phyloP scores from a whole-genome alignment of 148 eudicot species.

The Vaccinium vitisidaea region DNA sequence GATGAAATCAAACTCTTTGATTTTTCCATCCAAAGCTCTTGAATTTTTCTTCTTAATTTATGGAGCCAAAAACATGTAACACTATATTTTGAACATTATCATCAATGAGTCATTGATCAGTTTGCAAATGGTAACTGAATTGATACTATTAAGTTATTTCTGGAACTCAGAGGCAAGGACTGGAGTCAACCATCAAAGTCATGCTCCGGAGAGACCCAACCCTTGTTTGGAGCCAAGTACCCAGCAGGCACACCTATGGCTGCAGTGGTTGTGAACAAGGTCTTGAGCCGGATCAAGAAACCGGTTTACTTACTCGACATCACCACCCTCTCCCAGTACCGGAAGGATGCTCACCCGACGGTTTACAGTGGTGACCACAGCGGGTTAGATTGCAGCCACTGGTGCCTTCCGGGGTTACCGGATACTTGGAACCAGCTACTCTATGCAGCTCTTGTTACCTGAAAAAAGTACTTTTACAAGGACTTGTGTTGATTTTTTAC shows the following conservation, averaged over 20 bases:
- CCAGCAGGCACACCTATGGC: slow-evolving; percentile 36
- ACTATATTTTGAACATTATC: no score
- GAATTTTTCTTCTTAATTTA: no score
- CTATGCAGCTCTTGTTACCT: slow-evolving; percentile 49
- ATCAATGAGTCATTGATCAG: no score
- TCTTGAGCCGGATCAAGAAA: slow-evolving; percentile 29
- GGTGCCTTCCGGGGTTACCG: slow-evolving; percentile 92
- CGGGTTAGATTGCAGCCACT: slow-evolving; percentile 55
- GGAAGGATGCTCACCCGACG: slow-evolving; percentile 53
- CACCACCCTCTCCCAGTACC: slow-evolving; percentile 41
- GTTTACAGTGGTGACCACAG: slow-evolving; percentile 19
- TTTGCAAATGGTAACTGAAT: not conserved
- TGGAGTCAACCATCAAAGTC: slow-evolving; percentile 25
- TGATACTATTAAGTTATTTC: not conserved
- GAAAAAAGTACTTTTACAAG: not conserved
- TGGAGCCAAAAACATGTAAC: no score
- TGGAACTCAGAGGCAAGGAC: slow-evolving; percentile 61
- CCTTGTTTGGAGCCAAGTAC: slow-evolving; percentile 27
- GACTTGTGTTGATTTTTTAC: not conserved
- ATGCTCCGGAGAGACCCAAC: slow-evolving; percentile 29
- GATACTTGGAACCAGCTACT: slow-evolving; percentile 88
- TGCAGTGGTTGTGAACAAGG: slow-evolving; percentile 31
- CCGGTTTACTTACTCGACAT: slow-evolving; percentile 43
- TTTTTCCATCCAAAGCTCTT: no score
- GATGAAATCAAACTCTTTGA: no score